phyloP scores from a whole-genome alignment of 2,329 filamentous ascomycete species.

The Colletotrichum neosansevieriae region DNA sequence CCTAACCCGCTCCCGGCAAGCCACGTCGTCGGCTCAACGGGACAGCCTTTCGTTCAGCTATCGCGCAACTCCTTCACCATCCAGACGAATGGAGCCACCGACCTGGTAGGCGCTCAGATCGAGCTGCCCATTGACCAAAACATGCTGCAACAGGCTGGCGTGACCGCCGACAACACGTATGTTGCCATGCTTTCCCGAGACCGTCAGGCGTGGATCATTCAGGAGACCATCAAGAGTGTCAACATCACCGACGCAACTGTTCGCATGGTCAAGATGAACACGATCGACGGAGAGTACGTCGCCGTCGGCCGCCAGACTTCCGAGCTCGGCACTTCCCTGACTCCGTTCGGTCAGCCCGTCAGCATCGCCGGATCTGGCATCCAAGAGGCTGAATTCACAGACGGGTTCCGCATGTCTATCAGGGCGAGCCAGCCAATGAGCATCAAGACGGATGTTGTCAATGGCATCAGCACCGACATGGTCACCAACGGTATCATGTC shows the following conservation, averaged over 20 bases:
- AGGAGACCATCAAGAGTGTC: slow-evolving; percentile 42
- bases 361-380: slow-evolving; percentile 42
- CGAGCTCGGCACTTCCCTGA: slow-evolving; percentile 41
- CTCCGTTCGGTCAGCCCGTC: slow-evolving; percentile 42
- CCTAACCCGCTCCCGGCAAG: slow-evolving; percentile 41
- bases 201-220: slow-evolving; percentile 43
- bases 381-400: slow-evolving; percentile 43
- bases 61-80: slow-evolving; percentile 42
- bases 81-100: slow-evolving; percentile 42
- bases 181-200: slow-evolving; percentile 42
- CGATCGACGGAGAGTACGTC: slow-evolving; percentile 43
- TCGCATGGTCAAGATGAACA: slow-evolving; percentile 43
- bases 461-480: slow-evolving; percentile 43
- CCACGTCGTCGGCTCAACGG: slow-evolving; percentile 43
- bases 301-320: slow-evolving; percentile 42
- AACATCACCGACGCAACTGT: slow-evolving; percentile 43
- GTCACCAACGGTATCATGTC: slow-evolving; percentile 41
- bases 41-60: slow-evolving; percentile 43
- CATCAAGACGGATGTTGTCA: slow-evolving; percentile 42
- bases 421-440: slow-evolving; percentile 43
- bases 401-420: slow-evolving; percentile 44
- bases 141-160: slow-evolving; percentile 38
- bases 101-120: slow-evolving; percentile 42
- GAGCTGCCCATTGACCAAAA: slow-evolving; percentile 43
- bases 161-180: slow-evolving; percentile 42